These are phyloP conservation scores for Fusarium goolgardi DNA, from an alignment of 2,329 filamentous ascomycete genomes.

Conservation along the genomic window DNA sequence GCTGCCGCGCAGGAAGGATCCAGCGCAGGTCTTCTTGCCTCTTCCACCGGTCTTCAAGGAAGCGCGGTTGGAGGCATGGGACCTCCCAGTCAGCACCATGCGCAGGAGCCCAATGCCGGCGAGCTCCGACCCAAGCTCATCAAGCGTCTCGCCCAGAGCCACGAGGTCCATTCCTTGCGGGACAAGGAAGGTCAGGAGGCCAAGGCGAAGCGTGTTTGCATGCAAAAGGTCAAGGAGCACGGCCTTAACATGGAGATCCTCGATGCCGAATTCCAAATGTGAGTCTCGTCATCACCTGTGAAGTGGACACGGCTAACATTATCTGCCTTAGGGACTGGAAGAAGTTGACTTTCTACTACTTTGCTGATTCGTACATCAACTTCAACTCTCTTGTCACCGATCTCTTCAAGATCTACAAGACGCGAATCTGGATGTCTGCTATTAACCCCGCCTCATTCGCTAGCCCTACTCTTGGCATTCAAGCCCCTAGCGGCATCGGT, in stretches of 20 bases:
- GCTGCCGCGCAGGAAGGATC: slow-evolving; percentile 70
- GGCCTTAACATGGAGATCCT: slow-evolving; percentile 98
- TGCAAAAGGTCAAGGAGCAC: slow-evolving; percentile 96
- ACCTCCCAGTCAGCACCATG: slow-evolving; percentile 76
- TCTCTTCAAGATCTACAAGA: slow-evolving; percentile 99
- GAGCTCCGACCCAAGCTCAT: slow-evolving; percentile 97
- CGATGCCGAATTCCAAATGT: slow-evolving; percentile 99
- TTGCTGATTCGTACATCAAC: slow-evolving; percentile 97
- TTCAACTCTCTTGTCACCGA: slow-evolving; percentile 98
- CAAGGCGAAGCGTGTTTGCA: slow-evolving; percentile 95
- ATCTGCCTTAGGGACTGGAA: slow-evolving; percentile 84
- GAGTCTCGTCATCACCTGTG: slow-evolving; percentile 56
- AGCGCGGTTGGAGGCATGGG: slow-evolving; percentile 84
- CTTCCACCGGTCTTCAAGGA: slow-evolving; percentile 71
- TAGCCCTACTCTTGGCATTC: slow-evolving; percentile 77
- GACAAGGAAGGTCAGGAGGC: slow-evolving; percentile 98
- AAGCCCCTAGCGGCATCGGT: slow-evolving; percentile 74
- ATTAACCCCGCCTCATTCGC: slow-evolving; percentile 98
- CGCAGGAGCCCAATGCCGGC: slow-evolving; percentile 75
- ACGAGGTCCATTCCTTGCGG: slow-evolving; percentile 87
- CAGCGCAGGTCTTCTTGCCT: slow-evolving; percentile 71
- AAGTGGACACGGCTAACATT: slow-evolving; percentile 15
- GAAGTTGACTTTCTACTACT: slow-evolving; percentile 99
- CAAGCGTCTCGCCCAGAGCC: slow-evolving; percentile 90
- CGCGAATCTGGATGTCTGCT: slow-evolving; percentile 99